These are phyloP conservation scores for Panus rudis DNA, from an alignment of 768 basidiomycete species.

Conservation along the genomic window DNA sequence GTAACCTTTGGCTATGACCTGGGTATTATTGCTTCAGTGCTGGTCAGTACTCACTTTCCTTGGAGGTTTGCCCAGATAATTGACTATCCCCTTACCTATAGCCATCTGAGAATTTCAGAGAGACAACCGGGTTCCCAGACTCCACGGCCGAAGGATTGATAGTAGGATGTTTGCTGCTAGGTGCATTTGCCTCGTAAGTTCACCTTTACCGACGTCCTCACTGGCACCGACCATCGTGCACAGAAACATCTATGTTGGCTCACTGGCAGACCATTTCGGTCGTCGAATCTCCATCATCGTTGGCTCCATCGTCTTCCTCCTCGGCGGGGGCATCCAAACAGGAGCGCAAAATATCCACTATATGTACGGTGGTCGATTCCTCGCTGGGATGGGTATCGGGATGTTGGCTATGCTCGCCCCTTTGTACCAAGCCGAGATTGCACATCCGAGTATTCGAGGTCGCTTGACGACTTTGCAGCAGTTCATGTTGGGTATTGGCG, in stretches of 20 bases:
- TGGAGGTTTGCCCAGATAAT: background rate
- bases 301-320: slow-evolving; percentile 19
- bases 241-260: slow-evolving; percentile 16
- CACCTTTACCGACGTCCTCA: background rate
- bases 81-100: background rate
- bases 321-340: slow-evolving; percentile 41
- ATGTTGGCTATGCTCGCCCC: slow-evolving; percentile 45
- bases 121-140: slow-evolving; percentile 13
- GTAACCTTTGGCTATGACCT: slow-evolving; percentile 44
- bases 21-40: slow-evolving; percentile 43
- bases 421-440: slow-evolving; percentile 54
- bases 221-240: too few relatives aligned
- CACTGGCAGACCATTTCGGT: slow-evolving; percentile 15
- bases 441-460: slow-evolving; percentile 50
- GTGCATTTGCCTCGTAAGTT: slow-evolving; percentile 18
- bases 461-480: slow-evolving; percentile 48
- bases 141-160: slow-evolving; percentile 16
- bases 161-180: slow-evolving; percentile 18
- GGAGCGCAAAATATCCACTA: slow-evolving; percentile 38
- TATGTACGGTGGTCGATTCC: slow-evolving; percentile 46
- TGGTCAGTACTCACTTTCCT: slow-evolving; percentile 15
- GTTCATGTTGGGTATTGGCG: slow-evolving; percentile 41
- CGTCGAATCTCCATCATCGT: slow-evolving; percentile 15
- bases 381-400: slow-evolving; percentile 37
- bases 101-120: slow-evolving; percentile 16